Conservation (phyloP, 1,284 basidiomycete genomes). For the Tilletia walkeri region DNA sequence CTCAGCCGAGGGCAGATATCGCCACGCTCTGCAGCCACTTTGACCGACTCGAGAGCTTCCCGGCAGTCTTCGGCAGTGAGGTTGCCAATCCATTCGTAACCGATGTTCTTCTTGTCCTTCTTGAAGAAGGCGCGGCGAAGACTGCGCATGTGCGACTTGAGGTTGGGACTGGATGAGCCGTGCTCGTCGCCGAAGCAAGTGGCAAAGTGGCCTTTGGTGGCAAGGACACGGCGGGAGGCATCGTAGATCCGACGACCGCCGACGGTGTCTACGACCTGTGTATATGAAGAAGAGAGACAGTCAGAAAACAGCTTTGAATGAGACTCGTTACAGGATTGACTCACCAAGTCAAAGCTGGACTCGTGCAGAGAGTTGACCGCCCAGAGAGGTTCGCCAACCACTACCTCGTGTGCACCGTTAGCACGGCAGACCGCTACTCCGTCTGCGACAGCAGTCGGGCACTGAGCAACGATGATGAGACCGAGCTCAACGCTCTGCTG, state of each 20-base stretch:
- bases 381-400: slow-evolving; percentile 57
- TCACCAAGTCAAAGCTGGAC: slow-evolving; percentile 55
- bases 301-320: background rate
- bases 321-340: slow-evolving; percentile 9
- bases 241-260: slow-evolving; percentile 56
- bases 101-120: slow-evolving; percentile 57
- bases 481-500: slow-evolving; percentile 56
- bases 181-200: slow-evolving; percentile 56
- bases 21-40: slow-evolving; percentile 43
- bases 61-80: slow-evolving; percentile 46
- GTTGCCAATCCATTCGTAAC: slow-evolving; percentile 55
- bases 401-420: slow-evolving; percentile 57
- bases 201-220: slow-evolving; percentile 54
- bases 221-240: slow-evolving; percentile 56
- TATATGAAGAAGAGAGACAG: background rate
- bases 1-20: slow-evolving; percentile 50
- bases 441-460: slow-evolving; percentile 52
- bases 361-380: slow-evolving; percentile 57
- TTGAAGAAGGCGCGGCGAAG: slow-evolving; percentile 57
- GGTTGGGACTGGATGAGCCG: slow-evolving; percentile 45
- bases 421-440: slow-evolving; percentile 53
- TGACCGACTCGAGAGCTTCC: slow-evolving; percentile 49
- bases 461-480: slow-evolving; percentile 57
- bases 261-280: slow-evolving; percentile 48
- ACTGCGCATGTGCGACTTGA: slow-evolving; percentile 52